A percentile compares a stretch with the other conserved stretches of the same genome.
phyloP scores from a whole-genome alignment of 2,329 filamentous ascomycete species.

The Septoria petroselini region DNA sequence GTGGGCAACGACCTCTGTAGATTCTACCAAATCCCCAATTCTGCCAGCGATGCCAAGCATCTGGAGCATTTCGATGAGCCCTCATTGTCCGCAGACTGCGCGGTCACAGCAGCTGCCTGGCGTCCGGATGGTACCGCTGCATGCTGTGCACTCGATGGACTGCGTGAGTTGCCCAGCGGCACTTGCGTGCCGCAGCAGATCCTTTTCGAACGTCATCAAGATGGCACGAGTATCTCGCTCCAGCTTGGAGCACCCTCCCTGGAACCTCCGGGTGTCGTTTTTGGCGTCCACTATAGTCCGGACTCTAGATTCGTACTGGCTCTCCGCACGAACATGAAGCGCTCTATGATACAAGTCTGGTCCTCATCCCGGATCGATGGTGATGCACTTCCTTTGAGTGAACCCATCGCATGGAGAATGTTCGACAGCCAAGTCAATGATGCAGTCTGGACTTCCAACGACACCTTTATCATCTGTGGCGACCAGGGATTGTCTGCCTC shows the following conservation, averaged over 20 bases:
- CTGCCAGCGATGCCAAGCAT: constrained; percentile 24
- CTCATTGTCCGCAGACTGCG: constrained; percentile 27
- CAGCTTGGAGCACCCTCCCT: constrained; percentile 27
- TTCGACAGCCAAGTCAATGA: constrained; percentile 45
- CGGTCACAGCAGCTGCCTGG: constrained; percentile 38
- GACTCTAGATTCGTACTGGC: constrained; percentile 34
- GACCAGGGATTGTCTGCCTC: constrained; percentile 32
- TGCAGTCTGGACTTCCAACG: constrained; percentile 45
- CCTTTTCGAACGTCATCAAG: constrained; percentile 30
- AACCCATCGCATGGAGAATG: constrained; percentile 42
- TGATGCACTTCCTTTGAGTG: constrained; percentile 25
- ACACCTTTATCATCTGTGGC: constrained; percentile 46
- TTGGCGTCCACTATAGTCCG: constrained; percentile 34
- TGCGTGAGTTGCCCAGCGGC: constrained; percentile 25
- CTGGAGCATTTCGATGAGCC: constrained; percentile 31
- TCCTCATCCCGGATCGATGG: constrained; percentile 12
- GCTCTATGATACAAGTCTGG: constrained; percentile 37
- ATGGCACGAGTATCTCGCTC: constrained; percentile 24
- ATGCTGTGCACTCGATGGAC: constrained; percentile 32
- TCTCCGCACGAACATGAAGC: constrained; percentile 31
- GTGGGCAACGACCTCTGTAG: constrained; percentile 37
- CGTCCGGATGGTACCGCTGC: constrained; percentile 35
- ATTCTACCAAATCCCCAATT: constrained; percentile 35
- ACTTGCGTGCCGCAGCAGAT: constrained; percentile 23
- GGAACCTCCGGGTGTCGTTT: constrained; percentile 31